phyloP scores from a whole-genome alignment of 371 early-diverging fungal genomes.

The Amoeboaphelidium occidentale region DNA sequence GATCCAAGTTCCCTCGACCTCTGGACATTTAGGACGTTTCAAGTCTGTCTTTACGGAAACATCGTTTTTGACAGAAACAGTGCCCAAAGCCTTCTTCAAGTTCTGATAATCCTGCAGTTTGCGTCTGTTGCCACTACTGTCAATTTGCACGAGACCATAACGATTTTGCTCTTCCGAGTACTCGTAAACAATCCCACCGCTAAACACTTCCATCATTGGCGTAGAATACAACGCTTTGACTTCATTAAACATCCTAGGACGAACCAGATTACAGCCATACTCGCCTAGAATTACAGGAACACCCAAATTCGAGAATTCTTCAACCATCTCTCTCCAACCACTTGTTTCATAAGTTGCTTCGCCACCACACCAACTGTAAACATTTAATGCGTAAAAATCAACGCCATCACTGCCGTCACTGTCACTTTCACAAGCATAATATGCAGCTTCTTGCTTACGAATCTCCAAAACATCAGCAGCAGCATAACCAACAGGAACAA shows the following conservation, averaged over 20 bases:
- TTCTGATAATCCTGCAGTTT: conserved; percentile 20
- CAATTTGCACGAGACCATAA: conserved; percentile 41
- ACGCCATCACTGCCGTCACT: conserved; percentile 12
- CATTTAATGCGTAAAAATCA: conserved; percentile 47
- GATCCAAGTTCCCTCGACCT: conserved; percentile 23
- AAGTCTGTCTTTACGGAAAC: conserved; percentile 13
- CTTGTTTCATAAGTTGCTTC: conserved; percentile 21
- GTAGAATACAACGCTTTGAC: conserved; percentile 28
- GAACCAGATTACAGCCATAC: conserved; percentile 30
- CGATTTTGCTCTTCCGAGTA: conserved; percentile 50
- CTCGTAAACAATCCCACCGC: conserved; percentile 54
- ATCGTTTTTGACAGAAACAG: conserved; percentile 16
- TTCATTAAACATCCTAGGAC: conserved; percentile 27
- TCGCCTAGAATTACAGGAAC: conserved; percentile 36
- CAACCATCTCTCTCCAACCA: conserved; percentile 28
- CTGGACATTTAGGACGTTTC: conserved; percentile 24
- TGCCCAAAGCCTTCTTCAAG: conserved; percentile 4
- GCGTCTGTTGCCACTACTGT: conserved; percentile 15
- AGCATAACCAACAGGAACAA: conserved; percentile 53
- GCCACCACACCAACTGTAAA: conserved; percentile 36
- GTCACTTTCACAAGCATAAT: conserved; percentile 43
- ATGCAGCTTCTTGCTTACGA: conserved; percentile 33
- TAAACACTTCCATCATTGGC: conserved; percentile 35
- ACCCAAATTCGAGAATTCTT: conserved; percentile 21
- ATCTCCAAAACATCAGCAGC: conserved; percentile 46